Evolutionary conservation across 768 basidiomycete species (phyloP).

Genomic region (Butyriboletus loyo): DNA sequence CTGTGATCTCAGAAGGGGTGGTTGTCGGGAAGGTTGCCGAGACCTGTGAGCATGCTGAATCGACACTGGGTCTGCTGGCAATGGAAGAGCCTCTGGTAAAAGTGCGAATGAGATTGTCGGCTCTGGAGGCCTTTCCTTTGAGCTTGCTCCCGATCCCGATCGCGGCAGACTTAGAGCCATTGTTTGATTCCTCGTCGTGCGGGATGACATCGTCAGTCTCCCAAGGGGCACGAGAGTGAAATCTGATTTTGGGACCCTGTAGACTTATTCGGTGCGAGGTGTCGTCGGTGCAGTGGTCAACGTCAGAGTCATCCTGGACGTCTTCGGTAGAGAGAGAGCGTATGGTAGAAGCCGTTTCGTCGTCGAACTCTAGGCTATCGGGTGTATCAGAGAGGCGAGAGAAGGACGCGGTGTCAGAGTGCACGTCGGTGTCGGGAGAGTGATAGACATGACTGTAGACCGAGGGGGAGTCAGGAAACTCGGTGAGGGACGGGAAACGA

Average conservation of each 20-base stretch:
- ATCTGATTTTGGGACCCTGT: conserved; percentile 80
- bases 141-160: conserved; percentile 30
- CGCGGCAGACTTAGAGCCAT: conserved; percentile 31
- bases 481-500: conserved; percentile 54
- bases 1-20: conserved; percentile 57
- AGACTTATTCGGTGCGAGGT: conserved; percentile 58
- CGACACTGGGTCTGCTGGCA: conserved; percentile 56
- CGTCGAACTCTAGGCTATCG: conserved; percentile 56
- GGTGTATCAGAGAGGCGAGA: conserved; percentile 45
- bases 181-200: conserved; percentile 47
- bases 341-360: conserved; percentile 37
- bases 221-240: conserved; percentile 82
- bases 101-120: conserved; percentile 42
- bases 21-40: conserved; percentile 51
- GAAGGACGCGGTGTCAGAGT: conserved; percentile 27
- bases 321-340: conserved; percentile 29
- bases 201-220: conserved; percentile 54
- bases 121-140: conserved; percentile 28
- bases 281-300: conserved; percentile 42
- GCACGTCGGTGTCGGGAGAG: conserved; percentile 44
- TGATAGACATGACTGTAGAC: conserved; percentile 61
- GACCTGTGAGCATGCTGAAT: conserved; percentile 54
- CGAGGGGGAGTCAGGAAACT: conserved; percentile 66
- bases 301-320: conserved; percentile 34
- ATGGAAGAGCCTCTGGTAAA: conserved; percentile 44